Evolutionary conservation across 2,329 filamentous ascomycete species (phyloP).

Genomic region (Claviceps citrina): DNA sequence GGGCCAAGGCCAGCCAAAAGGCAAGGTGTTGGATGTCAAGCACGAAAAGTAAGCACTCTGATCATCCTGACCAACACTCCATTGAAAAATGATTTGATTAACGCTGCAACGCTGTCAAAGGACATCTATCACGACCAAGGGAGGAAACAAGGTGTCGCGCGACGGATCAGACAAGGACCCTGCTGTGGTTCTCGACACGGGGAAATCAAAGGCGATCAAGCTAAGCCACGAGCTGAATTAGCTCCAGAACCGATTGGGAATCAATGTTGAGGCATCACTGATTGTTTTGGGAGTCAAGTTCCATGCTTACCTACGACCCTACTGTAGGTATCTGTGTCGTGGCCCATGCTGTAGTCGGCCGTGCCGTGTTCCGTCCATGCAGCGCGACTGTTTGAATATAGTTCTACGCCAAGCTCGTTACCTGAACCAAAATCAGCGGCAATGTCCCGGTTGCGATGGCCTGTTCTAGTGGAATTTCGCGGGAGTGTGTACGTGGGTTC

Average conservation of each 20-base stretch:
- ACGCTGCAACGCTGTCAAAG: conserved; percentile 11
- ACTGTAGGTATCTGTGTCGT: too few species aligned
- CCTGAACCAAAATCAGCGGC: too few species aligned
- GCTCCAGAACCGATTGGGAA: not conserved
- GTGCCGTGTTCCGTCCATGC: too few species aligned
- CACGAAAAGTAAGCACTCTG: conserved; percentile 20
- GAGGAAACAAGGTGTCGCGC: conserved; percentile 25
- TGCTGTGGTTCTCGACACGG: conserved; percentile 26
- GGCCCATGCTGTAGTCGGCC: too few species aligned
- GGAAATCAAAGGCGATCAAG: conserved; percentile 6
- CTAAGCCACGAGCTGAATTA: conserved; percentile 6
- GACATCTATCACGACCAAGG: conserved; percentile 25
- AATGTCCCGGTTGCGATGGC: too few species aligned
- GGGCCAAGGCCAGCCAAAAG: conserved; percentile 27
- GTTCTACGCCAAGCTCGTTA: too few species aligned
- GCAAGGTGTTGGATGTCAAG: conserved; percentile 30
- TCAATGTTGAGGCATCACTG: not conserved
- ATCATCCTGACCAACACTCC: too few species aligned
- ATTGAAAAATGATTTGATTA: too few species aligned
- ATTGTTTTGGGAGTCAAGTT: not conserved
- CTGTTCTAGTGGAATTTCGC: too few species aligned
- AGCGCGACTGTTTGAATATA: too few species aligned
- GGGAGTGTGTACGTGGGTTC: too few species aligned
- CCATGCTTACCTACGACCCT: too few species aligned
- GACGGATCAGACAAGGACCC: conserved; percentile 26